Percentiles rank a stretch among this genome's conserved stretches.
Evolutionary conservation across 257 asterid genomes (phyloP).

Genomic region (Euphrasia confusa): DNA sequence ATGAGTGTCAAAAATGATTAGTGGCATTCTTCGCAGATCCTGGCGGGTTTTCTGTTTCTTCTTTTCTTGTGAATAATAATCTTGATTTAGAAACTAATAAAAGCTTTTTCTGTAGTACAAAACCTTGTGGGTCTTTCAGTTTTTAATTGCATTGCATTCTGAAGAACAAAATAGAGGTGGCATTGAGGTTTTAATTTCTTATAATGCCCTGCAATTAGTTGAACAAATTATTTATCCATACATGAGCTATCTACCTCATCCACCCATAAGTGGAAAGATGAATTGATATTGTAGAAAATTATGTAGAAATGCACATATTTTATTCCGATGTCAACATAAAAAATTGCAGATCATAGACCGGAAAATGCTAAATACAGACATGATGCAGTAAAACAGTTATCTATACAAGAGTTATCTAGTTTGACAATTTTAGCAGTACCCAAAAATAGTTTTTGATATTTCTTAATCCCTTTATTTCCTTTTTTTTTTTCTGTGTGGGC

Average conservation of each 20-base stretch:
- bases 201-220: neutral
- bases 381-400: conserved; percentile 8
- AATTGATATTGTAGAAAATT: conserved; percentile 10
- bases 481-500: neutral
- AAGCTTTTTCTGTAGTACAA: conserved; percentile 3
- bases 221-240: neutral
- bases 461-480: neutral
- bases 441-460: neutral
- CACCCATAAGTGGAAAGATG: neutral
- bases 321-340: neutral
- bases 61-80: neutral
- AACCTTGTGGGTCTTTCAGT: neutral
- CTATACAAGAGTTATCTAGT: neutral
- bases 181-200: neutral
- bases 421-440: neutral
- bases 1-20: neutral
- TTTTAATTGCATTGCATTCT: conserved; percentile 4
- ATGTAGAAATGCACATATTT: neutral
- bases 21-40: conserved; percentile 18
- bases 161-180: neutral
- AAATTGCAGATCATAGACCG: conserved; percentile 9
- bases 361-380: conserved; percentile 6
- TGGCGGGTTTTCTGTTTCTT: neutral
- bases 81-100: conserved; percentile 2
- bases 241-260: neutral